A percentile compares a stretch with the other conserved stretches of the same genome.
phyloP scores from a whole-genome alignment of 176 grass and related monocot species.

The Triticum timopheevii region DNA sequence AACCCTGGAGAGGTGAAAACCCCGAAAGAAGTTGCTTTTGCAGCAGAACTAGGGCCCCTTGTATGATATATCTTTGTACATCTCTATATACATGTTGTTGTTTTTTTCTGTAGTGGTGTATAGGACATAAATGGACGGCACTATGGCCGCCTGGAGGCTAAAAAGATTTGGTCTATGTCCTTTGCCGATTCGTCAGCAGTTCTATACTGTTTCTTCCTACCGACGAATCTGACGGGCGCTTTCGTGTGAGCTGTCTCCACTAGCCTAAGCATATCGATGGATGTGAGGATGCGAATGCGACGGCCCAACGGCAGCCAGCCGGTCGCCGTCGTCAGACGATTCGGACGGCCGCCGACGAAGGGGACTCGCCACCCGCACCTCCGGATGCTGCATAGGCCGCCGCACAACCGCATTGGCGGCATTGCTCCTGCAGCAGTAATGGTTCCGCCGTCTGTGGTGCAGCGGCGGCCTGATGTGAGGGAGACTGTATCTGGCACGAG shows the following conservation, averaged over 20 bases:
- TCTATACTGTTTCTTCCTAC: constrained; percentile 2
- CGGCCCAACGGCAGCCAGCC: background rate
- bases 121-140: constrained; percentile 1
- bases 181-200: background rate
- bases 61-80: constrained; percentile 27
- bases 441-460: background rate
- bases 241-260: constrained; percentile 37
- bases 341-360: constrained; percentile 27
- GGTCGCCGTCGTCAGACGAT: constrained; percentile 18
- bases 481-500: background rate
- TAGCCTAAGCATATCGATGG: constrained; percentile 21
- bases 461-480: background rate
- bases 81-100: constrained; percentile 11
- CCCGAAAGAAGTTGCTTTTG: constrained; percentile 11
- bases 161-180: constrained; percentile 18
- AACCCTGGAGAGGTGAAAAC: constrained; percentile 27
- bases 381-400: background rate
- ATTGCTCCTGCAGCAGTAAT: background rate
- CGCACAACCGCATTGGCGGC: background rate
- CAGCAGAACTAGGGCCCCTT: background rate
- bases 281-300: constrained; percentile 34
- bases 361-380: constrained; percentile 29
- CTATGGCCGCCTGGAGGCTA: background rate
- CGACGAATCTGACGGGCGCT: constrained; percentile 21
- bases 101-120: constrained; percentile 31